phyloP scores from a whole-genome alignment of 75 land plant genomes.

The Pinus albicaulis region DNA sequence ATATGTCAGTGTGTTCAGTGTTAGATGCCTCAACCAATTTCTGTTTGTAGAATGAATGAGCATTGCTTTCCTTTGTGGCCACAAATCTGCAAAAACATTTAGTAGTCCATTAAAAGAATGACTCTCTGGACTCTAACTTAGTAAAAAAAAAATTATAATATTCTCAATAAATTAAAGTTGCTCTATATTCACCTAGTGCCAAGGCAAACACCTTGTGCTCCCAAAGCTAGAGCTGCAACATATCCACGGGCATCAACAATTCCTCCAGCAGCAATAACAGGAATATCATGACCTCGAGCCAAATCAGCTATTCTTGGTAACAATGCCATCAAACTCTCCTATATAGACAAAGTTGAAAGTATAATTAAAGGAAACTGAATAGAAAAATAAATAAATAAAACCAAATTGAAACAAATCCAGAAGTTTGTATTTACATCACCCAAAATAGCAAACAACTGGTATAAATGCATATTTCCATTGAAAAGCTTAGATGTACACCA shows the following conservation, averaged over 20 bases:
- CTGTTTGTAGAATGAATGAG: slow-evolving; percentile 76
- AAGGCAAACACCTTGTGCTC: slow-evolving; percentile 83
- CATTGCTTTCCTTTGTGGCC: slow-evolving; percentile 78
- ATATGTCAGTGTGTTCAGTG: slow-evolving; percentile 74
- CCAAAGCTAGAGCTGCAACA: slow-evolving; percentile 89
- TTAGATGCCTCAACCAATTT: slow-evolving; percentile 48
- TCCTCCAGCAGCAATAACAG: slow-evolving; percentile 89
- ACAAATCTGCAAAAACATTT: slow-evolving; percentile 56
- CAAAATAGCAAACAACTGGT: too few relatives aligned
- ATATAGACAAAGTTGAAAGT: not conserved
- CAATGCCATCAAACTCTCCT: slow-evolving; percentile 62
- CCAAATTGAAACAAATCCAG: too few relatives aligned
- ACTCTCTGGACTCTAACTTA: not conserved
- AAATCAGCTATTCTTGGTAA: slow-evolving; percentile 75
- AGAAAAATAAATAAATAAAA: not conserved
- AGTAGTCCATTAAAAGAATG: not conserved
- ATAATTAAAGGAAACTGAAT: not conserved
- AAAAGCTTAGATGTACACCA: too few relatives aligned
- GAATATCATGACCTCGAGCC: slow-evolving; percentile 44
- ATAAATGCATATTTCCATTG: too few relatives aligned
- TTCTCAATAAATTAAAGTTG: too few relatives aligned
- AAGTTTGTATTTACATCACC: too few relatives aligned
- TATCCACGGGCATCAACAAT: slow-evolving; percentile 91
- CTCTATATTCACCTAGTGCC: slow-evolving; percentile 70
- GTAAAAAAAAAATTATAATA: not conserved